Evolutionary conservation across 2,329 filamentous ascomycete genomes (phyloP).

Genomic region (Ceratocystis cacaofunesta): DNA sequence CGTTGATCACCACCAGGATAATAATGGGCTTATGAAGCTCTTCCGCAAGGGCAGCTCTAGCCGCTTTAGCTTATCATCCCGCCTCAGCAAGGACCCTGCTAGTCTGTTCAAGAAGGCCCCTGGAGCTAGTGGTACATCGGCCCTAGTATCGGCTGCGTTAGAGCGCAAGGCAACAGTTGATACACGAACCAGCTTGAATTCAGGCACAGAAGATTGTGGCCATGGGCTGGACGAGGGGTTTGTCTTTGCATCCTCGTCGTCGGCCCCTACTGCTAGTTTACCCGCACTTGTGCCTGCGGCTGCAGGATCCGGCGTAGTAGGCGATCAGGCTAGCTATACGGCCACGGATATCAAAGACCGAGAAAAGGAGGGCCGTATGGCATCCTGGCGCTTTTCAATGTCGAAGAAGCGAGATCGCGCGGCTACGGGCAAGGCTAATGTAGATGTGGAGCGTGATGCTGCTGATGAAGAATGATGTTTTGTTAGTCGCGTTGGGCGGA

Average conservation of each 20-base stretch:
- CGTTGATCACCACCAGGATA: conserved; percentile 32
- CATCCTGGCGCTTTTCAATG: conserved; percentile 41
- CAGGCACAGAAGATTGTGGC: conserved; percentile 27
- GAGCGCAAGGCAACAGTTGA: conserved; percentile 42
- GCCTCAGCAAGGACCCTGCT: conserved; percentile 38
- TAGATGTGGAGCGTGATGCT: conserved; percentile 32
- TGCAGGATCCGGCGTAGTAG: too few relatives aligned
- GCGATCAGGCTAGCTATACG: not conserved
- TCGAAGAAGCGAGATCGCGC: conserved; percentile 44
- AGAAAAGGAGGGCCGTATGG: conserved; percentile 36
- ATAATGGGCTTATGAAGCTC: conserved; percentile 41
- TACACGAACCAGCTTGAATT: conserved; percentile 40
- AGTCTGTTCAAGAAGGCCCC: conserved; percentile 44
- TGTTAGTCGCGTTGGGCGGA: not conserved
- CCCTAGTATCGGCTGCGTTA: conserved; percentile 29
- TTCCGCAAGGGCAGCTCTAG: conserved; percentile 51
- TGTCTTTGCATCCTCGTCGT: conserved; percentile 25
- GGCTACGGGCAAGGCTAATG: conserved; percentile 33
- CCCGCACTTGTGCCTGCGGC: too few relatives aligned
- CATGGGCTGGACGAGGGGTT: conserved; percentile 34
- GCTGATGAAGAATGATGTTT: not conserved
- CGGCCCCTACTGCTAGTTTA: conserved; percentile 30
- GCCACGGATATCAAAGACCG: conserved; percentile 25
- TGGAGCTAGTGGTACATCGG: conserved; percentile 21
- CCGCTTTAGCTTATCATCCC: conserved; percentile 48